phyloP scores from a whole-genome alignment of 441 rosid species.

The Euphorbia schlechtendalii region DNA sequence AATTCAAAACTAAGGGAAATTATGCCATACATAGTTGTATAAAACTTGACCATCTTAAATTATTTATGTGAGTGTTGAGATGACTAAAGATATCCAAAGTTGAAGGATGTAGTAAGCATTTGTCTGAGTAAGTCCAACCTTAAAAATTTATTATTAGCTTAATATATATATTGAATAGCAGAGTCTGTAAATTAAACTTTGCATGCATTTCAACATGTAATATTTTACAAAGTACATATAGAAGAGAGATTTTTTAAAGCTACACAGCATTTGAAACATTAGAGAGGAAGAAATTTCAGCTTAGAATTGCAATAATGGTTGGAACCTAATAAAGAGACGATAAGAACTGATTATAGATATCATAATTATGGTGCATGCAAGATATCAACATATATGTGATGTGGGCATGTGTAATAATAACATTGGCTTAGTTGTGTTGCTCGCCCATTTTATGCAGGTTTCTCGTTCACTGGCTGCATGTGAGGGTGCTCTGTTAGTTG shows the following conservation, averaged over 20 bases:
- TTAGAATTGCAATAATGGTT: neutral
- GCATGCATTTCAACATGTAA: neutral
- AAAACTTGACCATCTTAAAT: neutral
- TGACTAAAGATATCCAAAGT: neutral
- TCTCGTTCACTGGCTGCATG: constrained; percentile 99
- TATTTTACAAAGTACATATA: neutral
- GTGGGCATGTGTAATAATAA: neutral
- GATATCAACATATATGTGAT: neutral
- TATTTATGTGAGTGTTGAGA: neutral
- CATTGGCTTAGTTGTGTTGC: constrained; percentile 5
- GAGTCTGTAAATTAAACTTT: neutral
- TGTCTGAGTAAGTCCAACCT: neutral
- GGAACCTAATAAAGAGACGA: neutral
- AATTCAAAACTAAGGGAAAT: neutral
- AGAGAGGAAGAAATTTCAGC: neutral
- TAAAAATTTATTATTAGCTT: neutral
- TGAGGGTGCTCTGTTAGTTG: constrained; percentile 98
- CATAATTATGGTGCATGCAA: neutral
- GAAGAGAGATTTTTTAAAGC: neutral
- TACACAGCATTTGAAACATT: neutral
- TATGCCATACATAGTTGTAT: neutral
- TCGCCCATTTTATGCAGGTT: constrained; percentile 41
- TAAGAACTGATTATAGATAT: neutral
- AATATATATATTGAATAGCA: neutral
- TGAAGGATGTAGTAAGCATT: neutral